Conservation (phyloP, 2,329 filamentous ascomycete species). For the Neonectria faginata region DNA sequence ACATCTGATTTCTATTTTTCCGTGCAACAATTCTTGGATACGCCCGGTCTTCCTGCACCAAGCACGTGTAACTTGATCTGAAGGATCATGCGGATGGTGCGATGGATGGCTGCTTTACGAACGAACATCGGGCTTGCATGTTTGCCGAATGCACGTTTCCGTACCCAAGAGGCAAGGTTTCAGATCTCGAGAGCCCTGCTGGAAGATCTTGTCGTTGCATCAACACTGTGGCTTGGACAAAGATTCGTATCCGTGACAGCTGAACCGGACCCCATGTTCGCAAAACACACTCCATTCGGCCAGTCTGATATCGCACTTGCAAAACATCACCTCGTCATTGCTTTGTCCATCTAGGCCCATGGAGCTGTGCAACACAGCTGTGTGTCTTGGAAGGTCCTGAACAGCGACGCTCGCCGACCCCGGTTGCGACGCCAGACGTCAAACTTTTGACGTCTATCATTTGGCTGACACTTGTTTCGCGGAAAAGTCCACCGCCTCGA, state of each 20-base stretch:
- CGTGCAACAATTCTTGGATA: constrained; percentile 25
- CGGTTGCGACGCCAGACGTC: constrained; percentile 38
- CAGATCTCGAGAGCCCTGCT: constrained; percentile 22
- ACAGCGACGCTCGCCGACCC: constrained; percentile 34
- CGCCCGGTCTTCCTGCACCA: constrained; percentile 1
- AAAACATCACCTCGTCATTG: constrained; percentile 36
- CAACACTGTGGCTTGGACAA: constrained; percentile 28
- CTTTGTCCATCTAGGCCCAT: constrained; percentile 24
- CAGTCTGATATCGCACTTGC: constrained; percentile 40
- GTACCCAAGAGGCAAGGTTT: constrained; percentile 32
- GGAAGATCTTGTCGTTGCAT: constrained; percentile 19
- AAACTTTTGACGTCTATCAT: constrained; percentile 33
- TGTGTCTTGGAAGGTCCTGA: constrained; percentile 27
- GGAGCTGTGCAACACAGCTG: constrained; percentile 26
- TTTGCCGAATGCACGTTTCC: constrained; percentile 39
- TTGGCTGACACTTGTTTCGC: constrained; percentile 14
- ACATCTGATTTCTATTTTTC: constrained; percentile 18
- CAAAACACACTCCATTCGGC: constrained; percentile 41
- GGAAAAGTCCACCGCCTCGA: constrained; percentile 23
- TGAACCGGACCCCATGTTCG: constrained; percentile 33
- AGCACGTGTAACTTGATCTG: constrained; percentile 41
- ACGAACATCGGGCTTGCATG: constrained; percentile 33
- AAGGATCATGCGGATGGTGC: constrained; percentile 40
- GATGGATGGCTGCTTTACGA: constrained; percentile 35
- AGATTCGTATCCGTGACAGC: constrained; percentile 17